Base-by-base conservation (phyloP, 345 rosid species). In the Draba incana region DNA sequence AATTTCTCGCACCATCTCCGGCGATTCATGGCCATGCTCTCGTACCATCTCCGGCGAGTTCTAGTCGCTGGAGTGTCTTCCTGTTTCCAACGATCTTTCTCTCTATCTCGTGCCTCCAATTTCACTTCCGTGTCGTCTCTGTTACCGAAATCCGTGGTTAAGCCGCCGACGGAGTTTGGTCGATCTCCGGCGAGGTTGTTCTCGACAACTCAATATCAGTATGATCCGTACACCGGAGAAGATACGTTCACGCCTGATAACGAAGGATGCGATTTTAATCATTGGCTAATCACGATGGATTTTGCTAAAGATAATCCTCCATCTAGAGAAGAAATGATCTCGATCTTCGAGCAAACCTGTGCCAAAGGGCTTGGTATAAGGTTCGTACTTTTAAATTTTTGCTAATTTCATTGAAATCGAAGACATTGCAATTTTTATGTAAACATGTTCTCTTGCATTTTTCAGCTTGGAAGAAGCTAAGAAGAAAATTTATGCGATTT, bases 261-360 rank as follows among this genome's bases (percentile, higher is more conserved):
- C 70, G 91, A 87, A 73, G 98, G 98, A 27, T 89, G 93, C 62
- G 99, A 91, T 72, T 87, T 76, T 68, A 86, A 91, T 37, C 99
- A 92, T 81, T 94, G 98, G 99, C 79, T 94, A 28, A 86, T 94
- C 25, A 84, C 90, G 7, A 72, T 92, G 49, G 85, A 86, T 43
- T 94, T 94, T 54, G 86, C 96, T 7, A 85, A 81, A 63, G 83
- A 84, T 1, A 80, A 82, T 4, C 55, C 68, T 31, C 85, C 86
- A 0, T 44, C 86, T 0, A 82, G 81, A 11, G 89, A 91, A 30
- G 92, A 85, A 68, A 94, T 87, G 99, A 83, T 94, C 31, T 78
- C 83, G 12, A 82, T 80, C 11, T 94, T 84, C 30, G 97, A 88
- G 64, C 73, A 84, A 11, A 94, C 83, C 24, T 92, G 98, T n/a